Evolutionary conservation across 2,329 filamentous ascomycete genomes (phyloP), one percentile per base, ranked within the genome.

Genomic region (Thyridium curvatum): DNA sequence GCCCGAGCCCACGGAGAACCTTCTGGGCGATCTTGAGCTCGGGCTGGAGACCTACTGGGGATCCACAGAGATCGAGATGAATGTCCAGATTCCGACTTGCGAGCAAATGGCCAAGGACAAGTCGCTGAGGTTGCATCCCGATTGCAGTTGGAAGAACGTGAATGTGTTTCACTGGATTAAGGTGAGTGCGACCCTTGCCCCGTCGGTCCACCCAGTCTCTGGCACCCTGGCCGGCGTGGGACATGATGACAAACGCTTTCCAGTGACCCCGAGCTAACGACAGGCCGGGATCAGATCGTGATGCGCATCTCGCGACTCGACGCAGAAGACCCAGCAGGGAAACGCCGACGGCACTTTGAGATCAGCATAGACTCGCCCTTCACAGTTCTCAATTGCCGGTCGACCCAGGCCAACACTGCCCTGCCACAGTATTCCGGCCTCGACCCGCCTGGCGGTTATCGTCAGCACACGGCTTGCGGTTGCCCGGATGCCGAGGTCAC

Each of bases 141-240:
- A 95, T 56, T 94, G 88, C 39, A 94, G 88, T 41, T 95, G 91
- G 71, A 85, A 88, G 54, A 94, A 94, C 46, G 91, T 94, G 38
- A 87, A 93, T 52, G 89, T 96, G 39, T 88, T 87, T 57, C 90
- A 96, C 58, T 95, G 89, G 89, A 94, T 96, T 60, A 95, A 95
- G 77, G 87, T 88, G 66, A 46, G 72, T 54, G 21, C 10, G n/a
- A 4, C 12, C n/a, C n/a, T n/a, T n/a, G n/a, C n/a, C n/a, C n/a
- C n/a, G n/a, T n/a, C n/a, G n/a, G n/a, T n/a, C n/a, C n/a, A n/a
- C n/a, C n/a, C n/a, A n/a, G n/a, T n/a, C n/a, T n/a, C n/a, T n/a
- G n/a, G n/a, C n/a, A n/a, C n/a, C n/a, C n/a, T n/a, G n/a, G n/a
- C n/a, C n/a, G n/a, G n/a, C n/a, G n/a, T n/a, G n/a, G n/a, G n/a